Conservation (phyloP, 2,329 filamentous ascomycete species). For the Cladosporium cucumerinum region DNA sequence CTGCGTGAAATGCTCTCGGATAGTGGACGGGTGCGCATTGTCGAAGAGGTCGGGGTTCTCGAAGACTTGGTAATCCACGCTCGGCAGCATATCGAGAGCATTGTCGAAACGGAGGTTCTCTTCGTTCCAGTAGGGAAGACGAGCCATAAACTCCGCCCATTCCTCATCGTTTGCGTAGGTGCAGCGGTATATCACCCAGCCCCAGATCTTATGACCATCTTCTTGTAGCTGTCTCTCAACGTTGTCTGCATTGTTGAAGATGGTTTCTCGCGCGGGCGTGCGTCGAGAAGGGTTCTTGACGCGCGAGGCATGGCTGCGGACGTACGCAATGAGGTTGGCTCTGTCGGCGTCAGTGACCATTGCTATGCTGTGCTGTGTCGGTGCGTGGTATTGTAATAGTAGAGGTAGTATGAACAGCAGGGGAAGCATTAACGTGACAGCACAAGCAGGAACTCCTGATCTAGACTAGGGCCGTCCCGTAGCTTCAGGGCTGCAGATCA, state of each 20-base stretch:
- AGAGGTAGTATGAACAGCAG: too few species aligned
- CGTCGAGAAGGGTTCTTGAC: slow-evolving; percentile 2
- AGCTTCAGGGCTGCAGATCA: too few species aligned
- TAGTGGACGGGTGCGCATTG: slow-evolving; percentile 5
- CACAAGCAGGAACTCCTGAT: too few species aligned
- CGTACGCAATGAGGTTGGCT: background rate
- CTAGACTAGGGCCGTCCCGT: too few species aligned
- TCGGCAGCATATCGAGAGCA: slow-evolving; percentile 19
- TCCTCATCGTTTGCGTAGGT: slow-evolving; percentile 20
- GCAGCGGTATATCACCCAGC: slow-evolving; percentile 23
- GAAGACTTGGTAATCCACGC: slow-evolving; percentile 17
- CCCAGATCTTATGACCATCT: slow-evolving; percentile 21
- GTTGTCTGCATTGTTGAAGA: slow-evolving; percentile 15
- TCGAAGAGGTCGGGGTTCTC: slow-evolving; percentile 16
- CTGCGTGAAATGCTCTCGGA: slow-evolving; percentile 20
- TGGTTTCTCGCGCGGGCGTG: background rate
- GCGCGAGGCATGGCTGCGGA: background rate
- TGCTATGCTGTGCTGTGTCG: background rate
- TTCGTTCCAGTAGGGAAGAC: slow-evolving; percentile 14
- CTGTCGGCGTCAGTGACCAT: background rate
- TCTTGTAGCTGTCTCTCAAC: slow-evolving; percentile 20
- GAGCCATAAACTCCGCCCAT: slow-evolving; percentile 19
- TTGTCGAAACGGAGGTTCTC: slow-evolving; percentile 3
- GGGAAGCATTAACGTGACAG: too few species aligned
- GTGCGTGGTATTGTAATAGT: background rate